A percentile compares a stretch with the other conserved stretches of the same genome.
These are phyloP conservation scores for Chloromonas sp. DNA, from an alignment of 163 green algal genomes.

Conservation along the genomic window DNA sequence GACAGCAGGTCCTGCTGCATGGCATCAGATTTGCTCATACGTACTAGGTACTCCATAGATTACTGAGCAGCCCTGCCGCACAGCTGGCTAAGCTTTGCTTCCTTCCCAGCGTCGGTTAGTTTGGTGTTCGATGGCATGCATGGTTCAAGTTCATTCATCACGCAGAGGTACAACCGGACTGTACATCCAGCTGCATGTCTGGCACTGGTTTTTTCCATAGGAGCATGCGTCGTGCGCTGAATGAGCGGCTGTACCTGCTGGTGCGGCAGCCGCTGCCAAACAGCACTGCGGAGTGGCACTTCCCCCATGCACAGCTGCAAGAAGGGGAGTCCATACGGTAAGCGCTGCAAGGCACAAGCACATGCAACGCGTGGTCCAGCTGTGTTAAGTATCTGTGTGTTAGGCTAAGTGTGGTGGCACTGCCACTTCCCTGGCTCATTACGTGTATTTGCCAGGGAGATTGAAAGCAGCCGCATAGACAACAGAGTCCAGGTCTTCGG, in stretches of 20 bases:
- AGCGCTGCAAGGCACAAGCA: neutral
- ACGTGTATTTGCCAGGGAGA: neutral
- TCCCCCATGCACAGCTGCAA: conserved; percentile 14
- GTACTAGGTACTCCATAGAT: neutral
- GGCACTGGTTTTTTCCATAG: conserved; percentile 3
- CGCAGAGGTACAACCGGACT: no score
- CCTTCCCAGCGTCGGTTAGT: neutral
- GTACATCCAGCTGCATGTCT: neutral
- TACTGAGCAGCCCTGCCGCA: neutral
- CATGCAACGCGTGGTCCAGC: neutral
- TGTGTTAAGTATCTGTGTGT: neutral
- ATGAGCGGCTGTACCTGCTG: conserved; percentile 23
- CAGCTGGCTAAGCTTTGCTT: neutral
- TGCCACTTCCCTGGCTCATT: neutral
- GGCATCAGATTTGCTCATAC: no score
- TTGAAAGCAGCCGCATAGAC: no score
- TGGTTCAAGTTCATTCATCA: no score
- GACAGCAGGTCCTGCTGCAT: no score
- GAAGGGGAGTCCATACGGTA: conserved; percentile 29
- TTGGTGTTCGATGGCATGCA: no score
- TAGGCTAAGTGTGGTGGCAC: no score
- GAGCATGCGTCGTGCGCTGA: conserved; percentile 21
- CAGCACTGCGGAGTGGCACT: conserved; percentile 7
- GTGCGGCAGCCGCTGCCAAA: conserved; percentile 7
- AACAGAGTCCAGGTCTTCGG: no score